Base-by-base conservation (phyloP, 2,329 filamentous ascomycete species). In the Fusarium piperis region DNA sequence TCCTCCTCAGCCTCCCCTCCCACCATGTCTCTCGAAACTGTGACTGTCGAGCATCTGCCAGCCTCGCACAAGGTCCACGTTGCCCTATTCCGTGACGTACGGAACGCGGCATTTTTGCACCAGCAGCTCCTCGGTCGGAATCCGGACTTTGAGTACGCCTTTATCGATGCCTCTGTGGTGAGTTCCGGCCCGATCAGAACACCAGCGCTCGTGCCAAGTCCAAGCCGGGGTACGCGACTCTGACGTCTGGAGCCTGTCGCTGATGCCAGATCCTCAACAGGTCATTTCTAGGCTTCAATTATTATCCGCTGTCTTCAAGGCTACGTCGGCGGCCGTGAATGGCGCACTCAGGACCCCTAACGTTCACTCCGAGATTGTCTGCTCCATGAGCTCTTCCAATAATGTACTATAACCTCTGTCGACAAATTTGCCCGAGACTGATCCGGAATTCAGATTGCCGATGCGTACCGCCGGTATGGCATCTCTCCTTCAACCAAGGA, bases 391-490 rank as follows among this genome's bases (percentile, higher is more conserved):
- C 65, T 88, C 93, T 0, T 94, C 93, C 70, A 95, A 94, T 79
- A 97, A 97, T 80, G 93, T 94, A 80, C 71, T 68, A 32, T 51
- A 46, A 6, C 41, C 16, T 28, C 8, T 13, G 13, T 16, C 6
- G 13, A 30, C 28, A 51, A 28, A 23, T 51, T 48, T 35, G 26
- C 18, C 52, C 18, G n/a, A 56, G 57, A 51, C 67, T 67, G 55
- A 72, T 70, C 52, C 52, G 5, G 56, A 58, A 33, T 33, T 8
- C 58, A 97, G 94, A 98, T 99, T 77, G 89, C 94, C 58, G 95
- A 98, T 75, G 92, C 94, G 0, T 98, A 98, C 82, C 92, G 94
- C 33, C 91, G 92, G 60, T 97, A 96, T 78, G 96, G 96, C 53
- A 91, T 98, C 64, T 85, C 88, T 1, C 89, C 93, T 13, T 83